These are phyloP conservation scores for Diplodia sapinea DNA, from an alignment of 2,329 filamentous ascomycete genomes.

Conservation along the genomic window DNA sequence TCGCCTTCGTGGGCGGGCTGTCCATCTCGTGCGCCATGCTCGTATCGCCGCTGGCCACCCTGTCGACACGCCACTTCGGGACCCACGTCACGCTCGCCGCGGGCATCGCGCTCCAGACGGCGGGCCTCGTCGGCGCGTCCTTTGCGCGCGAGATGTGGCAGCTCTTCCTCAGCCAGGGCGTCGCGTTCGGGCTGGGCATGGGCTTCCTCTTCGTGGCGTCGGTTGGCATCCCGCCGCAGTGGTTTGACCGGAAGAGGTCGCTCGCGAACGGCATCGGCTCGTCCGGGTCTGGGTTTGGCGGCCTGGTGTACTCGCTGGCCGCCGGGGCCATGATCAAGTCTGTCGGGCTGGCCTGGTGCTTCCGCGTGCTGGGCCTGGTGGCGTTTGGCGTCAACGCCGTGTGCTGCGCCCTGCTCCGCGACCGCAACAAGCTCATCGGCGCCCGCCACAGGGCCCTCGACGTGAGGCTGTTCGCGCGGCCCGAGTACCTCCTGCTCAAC, in stretches of 20 bases:
- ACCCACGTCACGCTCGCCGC: background rate
- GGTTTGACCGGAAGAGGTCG: constrained; percentile 45
- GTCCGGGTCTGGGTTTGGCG: constrained; percentile 46
- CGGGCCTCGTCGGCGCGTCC: constrained; percentile 35
- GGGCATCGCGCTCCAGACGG: constrained; percentile 33
- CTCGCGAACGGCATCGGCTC: constrained; percentile 46
- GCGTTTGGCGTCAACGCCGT: constrained; percentile 36
- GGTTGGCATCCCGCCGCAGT: constrained; percentile 45
- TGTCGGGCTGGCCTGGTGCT: constrained; percentile 39
- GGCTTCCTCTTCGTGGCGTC: constrained; percentile 45
- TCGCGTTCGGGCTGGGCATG: constrained; percentile 46
- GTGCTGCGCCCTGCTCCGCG: constrained; percentile 38
- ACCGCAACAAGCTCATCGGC: constrained; percentile 43
- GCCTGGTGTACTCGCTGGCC: constrained; percentile 39
- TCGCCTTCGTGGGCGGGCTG: constrained; percentile 46
- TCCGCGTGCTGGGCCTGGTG: constrained; percentile 42
- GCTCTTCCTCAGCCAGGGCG: constrained; percentile 42
- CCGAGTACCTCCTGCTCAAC: constrained; percentile 43
- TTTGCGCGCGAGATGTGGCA: constrained; percentile 45
- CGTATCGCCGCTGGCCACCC: constrained; percentile 38
- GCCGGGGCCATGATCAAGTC: constrained; percentile 41
- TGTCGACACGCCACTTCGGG: constrained; percentile 21
- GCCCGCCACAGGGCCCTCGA: constrained; percentile 37
- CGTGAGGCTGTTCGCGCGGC: constrained; percentile 41
- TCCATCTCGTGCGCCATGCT: constrained; percentile 40